Evolutionary conservation across 495 filamentous ascomycete species (phyloP), one percentile per base, ranked within the genome.

Genomic region (Thozetella sp.): DNA sequence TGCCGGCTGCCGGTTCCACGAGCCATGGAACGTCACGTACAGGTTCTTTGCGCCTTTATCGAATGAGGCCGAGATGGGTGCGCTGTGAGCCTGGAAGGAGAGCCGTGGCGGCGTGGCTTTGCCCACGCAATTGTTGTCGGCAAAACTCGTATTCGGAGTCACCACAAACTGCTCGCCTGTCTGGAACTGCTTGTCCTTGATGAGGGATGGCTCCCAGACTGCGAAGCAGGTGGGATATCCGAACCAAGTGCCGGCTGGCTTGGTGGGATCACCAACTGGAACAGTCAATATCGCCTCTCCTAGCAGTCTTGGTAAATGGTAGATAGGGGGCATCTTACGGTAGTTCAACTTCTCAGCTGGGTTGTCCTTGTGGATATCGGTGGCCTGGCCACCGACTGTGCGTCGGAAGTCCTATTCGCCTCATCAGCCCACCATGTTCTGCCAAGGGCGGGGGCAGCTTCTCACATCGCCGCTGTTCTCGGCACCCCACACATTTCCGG

Each of bases 291-390:
- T n/a, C n/a, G n/a, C n/a, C n/a, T n/a, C n/a, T n/a, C n/a, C n/a
- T n/a, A n/a, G n/a, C n/a, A n/a, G n/a, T n/a, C n/a, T n/a, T n/a
- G 15, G 17, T 25, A 25, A 34, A 22, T 25, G 22, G 4, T 19
- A 15, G 52, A 68, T 63, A 22, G 72, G 63, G 12, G 81, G 67
- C 46, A 71, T 80, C 26, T 83, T 80, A 60, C 84, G 83, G 70
- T 80, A 90, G 68, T 91, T 91, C 62, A 91, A 67, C 67, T 91
- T 86, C 67, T 90, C 88, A 9, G 83, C 88, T 0, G 88, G 88
- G 66, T 90, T 91, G 62, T 90, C 77, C 52, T 82, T 71, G 65
- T 89, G 86, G 37, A 90, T 82, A 58, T 89, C 85, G 20, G 74
- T 58, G 2, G 80, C 77, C 37, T 80, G 65, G 23, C 87, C 75